Evolutionary conservation across 345 rosid species (phyloP).

Genomic region (Syzygium aromaticum): DNA sequence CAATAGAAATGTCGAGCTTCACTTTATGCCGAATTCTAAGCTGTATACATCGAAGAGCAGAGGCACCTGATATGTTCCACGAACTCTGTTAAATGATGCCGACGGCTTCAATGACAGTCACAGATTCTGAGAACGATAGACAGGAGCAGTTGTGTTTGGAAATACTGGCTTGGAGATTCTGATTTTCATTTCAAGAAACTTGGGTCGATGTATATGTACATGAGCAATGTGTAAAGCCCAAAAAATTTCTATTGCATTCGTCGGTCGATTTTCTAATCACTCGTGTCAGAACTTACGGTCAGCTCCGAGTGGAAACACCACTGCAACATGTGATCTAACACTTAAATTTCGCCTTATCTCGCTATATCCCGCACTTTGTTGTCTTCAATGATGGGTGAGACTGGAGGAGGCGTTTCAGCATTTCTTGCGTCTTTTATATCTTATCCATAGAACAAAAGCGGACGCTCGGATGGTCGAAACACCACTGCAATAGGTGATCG

Average conservation of each 20-base stretch:
- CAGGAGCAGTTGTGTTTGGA: neutral
- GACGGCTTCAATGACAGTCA: neutral
- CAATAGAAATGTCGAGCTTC: neutral
- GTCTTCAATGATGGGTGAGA: conserved; percentile 22
- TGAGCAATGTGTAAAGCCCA: neutral
- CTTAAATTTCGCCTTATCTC: neutral
- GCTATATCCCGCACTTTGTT: conserved; percentile 27
- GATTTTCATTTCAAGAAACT: neutral
- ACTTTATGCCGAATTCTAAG: neutral
- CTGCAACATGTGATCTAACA: neutral
- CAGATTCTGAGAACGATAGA: neutral
- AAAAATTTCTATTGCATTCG: neutral
- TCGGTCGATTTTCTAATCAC: neutral
- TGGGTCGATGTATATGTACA: neutral
- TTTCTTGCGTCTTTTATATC: conserved; percentile 24
- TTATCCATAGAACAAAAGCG: neutral
- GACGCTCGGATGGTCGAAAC: neutral
- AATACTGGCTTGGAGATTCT: neutral
- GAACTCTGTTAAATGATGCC: neutral
- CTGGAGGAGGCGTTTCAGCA: conserved; percentile 68
- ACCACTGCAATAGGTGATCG: neutral
- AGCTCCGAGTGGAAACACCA: conserved; percentile 38
- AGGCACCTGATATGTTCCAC: neutral
- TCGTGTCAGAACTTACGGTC: neutral
- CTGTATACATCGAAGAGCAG: neutral